These are phyloP conservation scores for Neofusicoccum laricinum DNA, from an alignment of 2,329 filamentous ascomycete species.

Conservation along the genomic window DNA sequence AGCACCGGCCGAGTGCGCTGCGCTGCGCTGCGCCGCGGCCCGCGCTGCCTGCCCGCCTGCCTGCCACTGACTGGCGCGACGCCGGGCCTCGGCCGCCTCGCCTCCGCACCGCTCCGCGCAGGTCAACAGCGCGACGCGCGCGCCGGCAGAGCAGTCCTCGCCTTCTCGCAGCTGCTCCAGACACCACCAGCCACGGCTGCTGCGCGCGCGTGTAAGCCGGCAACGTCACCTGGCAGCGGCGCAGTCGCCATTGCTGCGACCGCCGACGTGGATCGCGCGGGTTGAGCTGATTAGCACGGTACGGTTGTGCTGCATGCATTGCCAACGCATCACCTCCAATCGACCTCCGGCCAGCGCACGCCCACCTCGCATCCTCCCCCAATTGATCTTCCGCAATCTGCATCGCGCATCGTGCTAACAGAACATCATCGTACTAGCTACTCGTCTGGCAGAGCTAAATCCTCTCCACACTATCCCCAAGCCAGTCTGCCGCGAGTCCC, in stretches of 20 bases:
- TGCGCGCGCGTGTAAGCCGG: slow-evolving; percentile 10
- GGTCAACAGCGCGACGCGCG: slow-evolving; percentile 20
- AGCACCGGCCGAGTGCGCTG: background rate
- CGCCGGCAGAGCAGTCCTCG: slow-evolving; percentile 5
- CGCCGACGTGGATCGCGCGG: slow-evolving; percentile 8
- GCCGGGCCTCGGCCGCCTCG: background rate
- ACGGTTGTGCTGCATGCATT: slow-evolving; percentile 30
- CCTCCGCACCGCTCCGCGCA: background rate
- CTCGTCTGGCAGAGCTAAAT: slow-evolving; percentile 28
- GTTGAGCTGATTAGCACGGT: slow-evolving; percentile 4
- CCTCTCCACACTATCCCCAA: slow-evolving; percentile 27
- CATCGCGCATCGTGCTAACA: slow-evolving; percentile 13
- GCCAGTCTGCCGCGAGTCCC: slow-evolving; percentile 9
- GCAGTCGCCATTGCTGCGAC: slow-evolving; percentile 3
- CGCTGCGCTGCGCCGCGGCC: slow-evolving; percentile 1
- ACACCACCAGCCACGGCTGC: slow-evolving; percentile 7
- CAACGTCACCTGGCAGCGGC: slow-evolving; percentile 8
- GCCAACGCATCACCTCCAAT: slow-evolving; percentile 45
- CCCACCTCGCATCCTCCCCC: slow-evolving; percentile 7
- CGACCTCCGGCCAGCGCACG: slow-evolving; percentile 33
- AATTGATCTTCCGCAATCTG: slow-evolving; percentile 14
- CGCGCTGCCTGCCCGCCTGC: background rate
- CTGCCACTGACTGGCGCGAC: background rate
- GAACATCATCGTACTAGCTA: slow-evolving; percentile 25
- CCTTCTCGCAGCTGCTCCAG: background rate